These are phyloP conservation scores for Phytopythium sindhum DNA, from an alignment of 352 stramenopile genomes.

Conservation along the genomic window DNA sequence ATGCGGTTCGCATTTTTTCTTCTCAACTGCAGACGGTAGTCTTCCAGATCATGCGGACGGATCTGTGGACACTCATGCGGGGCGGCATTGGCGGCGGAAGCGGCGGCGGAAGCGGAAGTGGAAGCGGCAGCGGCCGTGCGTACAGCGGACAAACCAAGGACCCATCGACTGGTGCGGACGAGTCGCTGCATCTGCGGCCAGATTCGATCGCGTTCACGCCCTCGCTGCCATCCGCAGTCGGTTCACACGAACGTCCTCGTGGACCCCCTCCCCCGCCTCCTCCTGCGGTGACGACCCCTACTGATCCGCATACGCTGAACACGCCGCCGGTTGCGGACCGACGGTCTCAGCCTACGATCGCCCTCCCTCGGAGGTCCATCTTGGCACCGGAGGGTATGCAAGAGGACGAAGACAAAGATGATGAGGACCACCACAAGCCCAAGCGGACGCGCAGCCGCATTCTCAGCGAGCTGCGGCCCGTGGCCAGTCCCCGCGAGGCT, in stretches of 20 bases:
- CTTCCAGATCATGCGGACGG: conserved; percentile 8
- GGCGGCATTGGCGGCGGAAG: not conserved
- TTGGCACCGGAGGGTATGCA: conserved; percentile 17
- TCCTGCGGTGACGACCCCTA: not conserved
- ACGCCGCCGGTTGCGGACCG: not conserved
- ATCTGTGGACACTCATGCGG: conserved; percentile 8
- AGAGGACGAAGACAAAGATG: conserved; percentile 24
- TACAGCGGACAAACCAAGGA: not conserved
- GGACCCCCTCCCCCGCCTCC: conserved; percentile 16
- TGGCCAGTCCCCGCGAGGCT: conserved; percentile 9
- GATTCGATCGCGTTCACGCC: conserved; percentile 9
- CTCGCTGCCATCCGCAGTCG: not conserved
- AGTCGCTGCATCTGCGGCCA: conserved; percentile 3
- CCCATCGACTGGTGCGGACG: not conserved
- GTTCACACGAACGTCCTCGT: conserved; percentile 6
- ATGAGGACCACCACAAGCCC: conserved; percentile 15
- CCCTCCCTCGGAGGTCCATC: conserved; percentile 30
- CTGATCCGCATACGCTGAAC: not conserved
- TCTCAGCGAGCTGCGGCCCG: conserved; percentile 31
- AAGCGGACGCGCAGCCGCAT: conserved; percentile 30
- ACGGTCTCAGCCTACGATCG: conserved; percentile 1
- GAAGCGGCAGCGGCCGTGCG: not conserved
- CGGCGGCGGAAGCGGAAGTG: not conserved
- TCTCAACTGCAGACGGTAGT: conserved; percentile 1
- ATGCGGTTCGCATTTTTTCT: not conserved